Evolutionary conservation across 2,329 filamentous ascomycete genomes (phyloP).

Genomic region (Aquanectria penicillioides): DNA sequence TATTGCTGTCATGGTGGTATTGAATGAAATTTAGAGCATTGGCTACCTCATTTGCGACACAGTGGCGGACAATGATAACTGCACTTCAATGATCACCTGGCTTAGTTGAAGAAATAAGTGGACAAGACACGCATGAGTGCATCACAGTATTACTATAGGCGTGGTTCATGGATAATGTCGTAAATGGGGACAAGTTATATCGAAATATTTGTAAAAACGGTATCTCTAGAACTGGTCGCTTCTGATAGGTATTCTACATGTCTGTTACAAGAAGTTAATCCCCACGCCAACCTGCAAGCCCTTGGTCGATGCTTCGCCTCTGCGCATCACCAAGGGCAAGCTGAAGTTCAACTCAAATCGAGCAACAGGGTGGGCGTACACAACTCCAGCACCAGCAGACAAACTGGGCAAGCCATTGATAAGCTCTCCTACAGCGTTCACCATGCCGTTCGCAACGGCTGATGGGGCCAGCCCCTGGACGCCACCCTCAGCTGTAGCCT

Average conservation of each 20-base stretch:
- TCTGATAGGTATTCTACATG: slow-evolving; percentile 2
- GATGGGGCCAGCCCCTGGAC: slow-evolving; percentile 48
- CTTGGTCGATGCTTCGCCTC: slow-evolving; percentile 88
- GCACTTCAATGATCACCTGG: too few relatives aligned
- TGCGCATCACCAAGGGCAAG: slow-evolving; percentile 82
- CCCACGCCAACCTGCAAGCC: slow-evolving; percentile 95
- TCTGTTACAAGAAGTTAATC: slow-evolving; percentile 86
- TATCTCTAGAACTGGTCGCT: slow-evolving; percentile 23
- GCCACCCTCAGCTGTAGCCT: slow-evolving; percentile 52
- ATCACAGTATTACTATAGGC: too few relatives aligned
- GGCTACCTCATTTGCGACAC: too few relatives aligned
- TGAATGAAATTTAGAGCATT: too few relatives aligned
- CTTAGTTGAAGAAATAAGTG: too few relatives aligned
- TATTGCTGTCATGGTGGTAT: too few relatives aligned
- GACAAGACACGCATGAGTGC: too few relatives aligned
- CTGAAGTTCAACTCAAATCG: slow-evolving; percentile 97
- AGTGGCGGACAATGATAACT: too few relatives aligned
- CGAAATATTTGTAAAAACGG: slow-evolving; percentile 21
- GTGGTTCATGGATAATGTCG: too few relatives aligned
- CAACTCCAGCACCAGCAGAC: slow-evolving; percentile 87
- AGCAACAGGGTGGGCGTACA: slow-evolving; percentile 94
- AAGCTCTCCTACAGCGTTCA: slow-evolving; percentile 74
- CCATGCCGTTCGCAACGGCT: slow-evolving; percentile 64
- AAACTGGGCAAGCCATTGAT: slow-evolving; percentile 82
- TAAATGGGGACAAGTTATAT: too few relatives aligned